A percentile compares a stretch with the other conserved stretches of the same genome.
These are phyloP conservation scores for Artemisia argyi DNA, from an alignment of 129 eudicot species.

Conservation along the genomic window DNA sequence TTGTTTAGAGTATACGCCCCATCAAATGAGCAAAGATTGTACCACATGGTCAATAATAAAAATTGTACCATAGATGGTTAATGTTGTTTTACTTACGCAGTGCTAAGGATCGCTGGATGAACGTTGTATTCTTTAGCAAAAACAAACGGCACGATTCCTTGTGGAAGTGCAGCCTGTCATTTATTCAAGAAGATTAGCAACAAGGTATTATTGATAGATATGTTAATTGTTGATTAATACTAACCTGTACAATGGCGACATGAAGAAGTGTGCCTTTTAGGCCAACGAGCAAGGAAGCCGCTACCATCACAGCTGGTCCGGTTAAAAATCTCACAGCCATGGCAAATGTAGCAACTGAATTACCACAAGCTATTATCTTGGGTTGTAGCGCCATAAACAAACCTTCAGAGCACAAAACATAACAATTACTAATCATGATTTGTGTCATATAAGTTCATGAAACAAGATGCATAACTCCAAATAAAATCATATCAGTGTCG, in stretches of 20 bases:
- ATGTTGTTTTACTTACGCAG: constrained; percentile 59
- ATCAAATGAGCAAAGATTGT: no score
- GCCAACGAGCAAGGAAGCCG: constrained; percentile 78
- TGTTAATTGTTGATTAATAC: not conserved
- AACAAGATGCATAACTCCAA: not conserved
- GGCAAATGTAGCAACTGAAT: constrained; percentile 75
- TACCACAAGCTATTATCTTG: constrained; percentile 91
- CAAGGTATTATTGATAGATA: not conserved
- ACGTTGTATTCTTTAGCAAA: constrained; percentile 95
- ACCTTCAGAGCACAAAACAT: constrained; percentile 41
- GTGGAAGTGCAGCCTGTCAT: constrained; percentile 92
- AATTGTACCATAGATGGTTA: no score
- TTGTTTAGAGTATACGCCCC: not conserved
- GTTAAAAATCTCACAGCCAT: constrained; percentile 93
- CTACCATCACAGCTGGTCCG: constrained; percentile 96
- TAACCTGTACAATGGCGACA: constrained; percentile 88
- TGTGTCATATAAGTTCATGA: not conserved
- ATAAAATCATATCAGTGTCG: not conserved
- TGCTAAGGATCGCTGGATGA: constrained; percentile 90
- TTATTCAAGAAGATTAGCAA: not conserved
- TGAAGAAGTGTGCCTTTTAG: constrained; percentile 91
- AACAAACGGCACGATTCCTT: constrained; percentile 97
- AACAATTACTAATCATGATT: not conserved
- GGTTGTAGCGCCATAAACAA: constrained; percentile 99
- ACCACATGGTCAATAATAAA: not conserved